Evolutionary conservation across 495 filamentous ascomycete species (phyloP), one percentile per base, ranked within the genome.

Genomic region (Astrothelium subdiscretum): DNA sequence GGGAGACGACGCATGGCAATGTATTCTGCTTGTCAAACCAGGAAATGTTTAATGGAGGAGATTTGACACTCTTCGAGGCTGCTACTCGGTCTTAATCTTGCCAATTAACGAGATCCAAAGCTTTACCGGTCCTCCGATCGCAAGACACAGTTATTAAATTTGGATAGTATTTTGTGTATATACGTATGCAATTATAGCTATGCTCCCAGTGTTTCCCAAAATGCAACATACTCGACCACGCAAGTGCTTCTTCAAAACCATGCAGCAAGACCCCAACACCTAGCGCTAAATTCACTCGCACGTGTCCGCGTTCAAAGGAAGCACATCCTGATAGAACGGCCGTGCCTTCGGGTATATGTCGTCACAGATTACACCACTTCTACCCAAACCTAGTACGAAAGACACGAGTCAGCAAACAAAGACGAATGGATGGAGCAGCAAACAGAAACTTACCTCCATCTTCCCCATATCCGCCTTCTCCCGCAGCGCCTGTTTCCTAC

Each of bases 401-500:
- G 8, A 27, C 20, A 20, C 24, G 29, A 26, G 48, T 54, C 15
- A 54, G 43, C 20, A 22, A 48, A 15, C 48, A 27, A 11, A 10
- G 8, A 10, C 8, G 8, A n/a, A 10, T n/a, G 24, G 20, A 8
- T 8, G 24, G 24, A 15, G 29, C 2, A 3, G 48, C 8, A 24
- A 54, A 29, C 5, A 29, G 15, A 27, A 54, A 29, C 48, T 8
- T 54, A 97, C 91, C 84, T 97, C 94, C 81, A 97, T 85, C 83
- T 96, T 97, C 32, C 91, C 92, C 78, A 91, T 88, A 63, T 95
- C 92, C 51, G 79, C 76, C 61, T 85, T 81, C 68, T 92, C 88
- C 71, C 83, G 84, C 76, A 79, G 80, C 31, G 90, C 95, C 62
- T 76, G 75, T 61, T 82, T 80, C 71, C 83, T 87, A 32, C 86